Percentiles rank a stretch among this genome's conserved stretches.
These are phyloP conservation scores for Solanum boliviense DNA, from an alignment of 257 asterid genomes.

Conservation along the genomic window DNA sequence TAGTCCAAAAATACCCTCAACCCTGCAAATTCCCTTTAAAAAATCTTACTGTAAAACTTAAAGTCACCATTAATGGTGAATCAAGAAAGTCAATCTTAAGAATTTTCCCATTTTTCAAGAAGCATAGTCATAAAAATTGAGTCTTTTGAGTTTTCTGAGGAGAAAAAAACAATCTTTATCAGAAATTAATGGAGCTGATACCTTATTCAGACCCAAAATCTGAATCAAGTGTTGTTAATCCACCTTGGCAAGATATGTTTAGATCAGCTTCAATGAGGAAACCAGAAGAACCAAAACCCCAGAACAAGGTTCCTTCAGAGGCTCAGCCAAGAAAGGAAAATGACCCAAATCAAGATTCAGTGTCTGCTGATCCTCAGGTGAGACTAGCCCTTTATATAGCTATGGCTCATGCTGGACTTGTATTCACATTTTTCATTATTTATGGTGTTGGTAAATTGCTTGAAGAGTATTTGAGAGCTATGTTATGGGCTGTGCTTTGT, in stretches of 20 bases:
- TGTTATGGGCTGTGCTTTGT: slow-evolving; percentile 88
- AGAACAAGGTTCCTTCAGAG: slow-evolving; percentile 12
- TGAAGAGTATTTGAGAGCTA: slow-evolving; percentile 71
- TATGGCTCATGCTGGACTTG: slow-evolving; percentile 94
- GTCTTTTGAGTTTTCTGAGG: background rate
- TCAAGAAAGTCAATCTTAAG: background rate
- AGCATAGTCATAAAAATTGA: background rate
- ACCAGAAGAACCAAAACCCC: slow-evolving; percentile 37
- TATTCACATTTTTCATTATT: slow-evolving; percentile 49
- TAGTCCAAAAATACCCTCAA: background rate
- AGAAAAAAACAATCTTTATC: background rate
- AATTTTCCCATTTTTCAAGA: background rate
- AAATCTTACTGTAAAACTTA: background rate
- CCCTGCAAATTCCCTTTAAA: background rate
- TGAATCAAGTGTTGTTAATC: slow-evolving; percentile 29
- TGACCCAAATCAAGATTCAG: slow-evolving; percentile 10
- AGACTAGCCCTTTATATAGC: slow-evolving; percentile 90
- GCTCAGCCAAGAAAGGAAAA: background rate
- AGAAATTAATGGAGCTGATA: slow-evolving; percentile 40
- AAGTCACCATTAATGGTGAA: background rate
- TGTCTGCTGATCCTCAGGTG: slow-evolving; percentile 77
- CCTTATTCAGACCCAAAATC: slow-evolving; percentile 53
- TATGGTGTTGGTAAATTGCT: slow-evolving; percentile 70
- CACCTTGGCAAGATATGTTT: slow-evolving; percentile 95
- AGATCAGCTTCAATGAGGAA: slow-evolving; percentile 83